Base-by-base conservation (phyloP, 345 rosid species). In the Trapa incisa region DNA sequence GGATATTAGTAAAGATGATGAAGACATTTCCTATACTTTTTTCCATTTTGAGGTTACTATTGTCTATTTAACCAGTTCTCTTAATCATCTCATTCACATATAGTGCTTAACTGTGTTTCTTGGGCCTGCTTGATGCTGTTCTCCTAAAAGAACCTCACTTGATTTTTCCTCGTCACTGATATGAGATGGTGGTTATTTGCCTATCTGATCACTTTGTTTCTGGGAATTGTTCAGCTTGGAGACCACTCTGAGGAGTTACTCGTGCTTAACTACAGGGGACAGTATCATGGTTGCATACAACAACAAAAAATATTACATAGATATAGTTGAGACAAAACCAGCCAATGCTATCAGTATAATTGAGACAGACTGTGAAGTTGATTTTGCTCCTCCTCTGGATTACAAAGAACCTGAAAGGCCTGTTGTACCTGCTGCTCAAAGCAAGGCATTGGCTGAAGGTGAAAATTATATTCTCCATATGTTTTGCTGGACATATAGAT, bases 341-440 rank as follows among this genome's bases (percentile, higher is more conserved):
- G 85, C 99, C 16, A 77, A 86, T 78, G 99, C 96, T 70, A 94
- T 89, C 70, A 94, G 81, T 77, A 91, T 94, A 79, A 94, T 94
- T 69, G 99, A 94, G 89, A 94, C 99, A n/a, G 99, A 94, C 76
- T 94, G 99, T 73, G 99, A 94, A 79, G 99, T 94, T 71, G 99
- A 94, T 78, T 94, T 91, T 70, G 99, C 99, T 53, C 93, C 97
- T 81, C 99, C 99, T 17, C 78, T 94, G 68, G 99, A 94, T 79
- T 94, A 89, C 86, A 89, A 86, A 73, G 99, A 94, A 72, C 99
- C 99, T 68, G 96, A 84, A 78, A 93, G 76, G 76, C 88, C 90
- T 11, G 70, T 70, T 52, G 65, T 80, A 61, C 70, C 80, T 58
- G 77, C 74, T 79, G 65, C 81, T 68, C 73, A 74, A 33, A 75